Evolutionary conservation across 306 rosid genomes (phyloP).

Genomic region (Vigna hirtella): DNA sequence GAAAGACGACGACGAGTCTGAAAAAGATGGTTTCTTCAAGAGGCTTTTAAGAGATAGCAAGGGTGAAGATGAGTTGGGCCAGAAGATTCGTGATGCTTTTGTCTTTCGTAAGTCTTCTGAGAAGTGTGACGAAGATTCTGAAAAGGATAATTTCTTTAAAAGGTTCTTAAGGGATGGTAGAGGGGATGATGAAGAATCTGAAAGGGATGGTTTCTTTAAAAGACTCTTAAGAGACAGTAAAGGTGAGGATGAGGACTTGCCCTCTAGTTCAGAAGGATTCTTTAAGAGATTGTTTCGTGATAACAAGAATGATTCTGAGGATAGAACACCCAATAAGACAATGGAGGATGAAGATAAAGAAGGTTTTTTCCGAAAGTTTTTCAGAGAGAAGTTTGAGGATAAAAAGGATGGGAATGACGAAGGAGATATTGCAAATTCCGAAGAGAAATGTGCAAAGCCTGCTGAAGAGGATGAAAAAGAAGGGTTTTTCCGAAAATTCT

Average conservation of each 20-base stretch:
- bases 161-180: slow-evolving; percentile 78
- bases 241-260: slow-evolving; percentile 80
- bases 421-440: slow-evolving; percentile 55
- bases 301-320: slow-evolving; percentile 76
- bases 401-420: slow-evolving; percentile 70
- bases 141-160: slow-evolving; percentile 84
- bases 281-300: slow-evolving; percentile 92
- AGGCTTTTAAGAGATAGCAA: slow-evolving; percentile 84
- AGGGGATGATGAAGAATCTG: slow-evolving; percentile 76
- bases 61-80: slow-evolving; percentile 80
- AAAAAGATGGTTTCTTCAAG: slow-evolving; percentile 91
- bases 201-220: slow-evolving; percentile 85
- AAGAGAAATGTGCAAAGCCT: slow-evolving; percentile 67
- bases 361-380: slow-evolving; percentile 78
- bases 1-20: slow-evolving; percentile 76
- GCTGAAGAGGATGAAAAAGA: slow-evolving; percentile 87
- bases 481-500: slow-evolving; percentile 78
- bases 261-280: slow-evolving; percentile 83
- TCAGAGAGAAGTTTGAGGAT: slow-evolving; percentile 84
- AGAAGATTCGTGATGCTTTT: slow-evolving; percentile 74
- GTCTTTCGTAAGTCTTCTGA: slow-evolving; percentile 79
- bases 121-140: slow-evolving; percentile 76
- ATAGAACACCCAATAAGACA: slow-evolving; percentile 56
- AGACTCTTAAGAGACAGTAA: slow-evolving; percentile 78
- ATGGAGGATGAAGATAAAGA: slow-evolving; percentile 81